Evolutionary conservation across 306 rosid genomes (phyloP).

Genomic region (Dryas alaskensis): DNA sequence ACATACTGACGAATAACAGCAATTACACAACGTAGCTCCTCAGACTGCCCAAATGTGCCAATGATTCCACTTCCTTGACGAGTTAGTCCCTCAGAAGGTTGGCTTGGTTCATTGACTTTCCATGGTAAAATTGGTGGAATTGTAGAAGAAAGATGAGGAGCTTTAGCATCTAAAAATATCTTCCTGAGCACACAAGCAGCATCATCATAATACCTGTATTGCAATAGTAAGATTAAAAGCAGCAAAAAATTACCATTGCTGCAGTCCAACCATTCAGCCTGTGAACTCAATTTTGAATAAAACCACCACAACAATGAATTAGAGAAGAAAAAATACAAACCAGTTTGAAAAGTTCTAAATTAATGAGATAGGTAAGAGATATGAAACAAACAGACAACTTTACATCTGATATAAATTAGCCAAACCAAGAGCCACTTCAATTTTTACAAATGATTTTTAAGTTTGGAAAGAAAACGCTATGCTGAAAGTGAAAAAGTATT

Average conservation of each 20-base stretch:
- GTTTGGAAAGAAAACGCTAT: no score
- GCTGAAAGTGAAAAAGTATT: neutral
- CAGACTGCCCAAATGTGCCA: conserved; percentile 84
- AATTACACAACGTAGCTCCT: conserved; percentile 94
- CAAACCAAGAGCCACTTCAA: neutral
- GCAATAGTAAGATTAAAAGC: conserved; percentile 17
- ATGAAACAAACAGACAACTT: neutral
- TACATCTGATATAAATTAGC: neutral
- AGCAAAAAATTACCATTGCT: neutral
- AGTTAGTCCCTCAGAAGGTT: conserved; percentile 69
- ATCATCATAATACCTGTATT: conserved; percentile 87
- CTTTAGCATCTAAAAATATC: conserved; percentile 92
- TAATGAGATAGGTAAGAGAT: neutral
- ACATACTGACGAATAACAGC: conserved; percentile 94
- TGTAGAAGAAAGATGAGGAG: conserved; percentile 90
- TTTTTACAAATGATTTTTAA: neutral
- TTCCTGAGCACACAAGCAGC: conserved; percentile 95
- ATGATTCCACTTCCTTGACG: conserved; percentile 94
- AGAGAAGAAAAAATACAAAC: neutral
- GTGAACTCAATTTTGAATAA: neutral
- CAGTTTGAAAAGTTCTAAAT: neutral
- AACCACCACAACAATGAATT: neutral
- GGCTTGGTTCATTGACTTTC: conserved; percentile 74
- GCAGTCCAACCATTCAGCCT: no score
- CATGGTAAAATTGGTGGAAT: conserved; percentile 95